A percentile compares a stretch with the other conserved stretches of the same genome.
phyloP scores from a whole-genome alignment of 345 rosid genomes.

The Alliaria petiolata region DNA sequence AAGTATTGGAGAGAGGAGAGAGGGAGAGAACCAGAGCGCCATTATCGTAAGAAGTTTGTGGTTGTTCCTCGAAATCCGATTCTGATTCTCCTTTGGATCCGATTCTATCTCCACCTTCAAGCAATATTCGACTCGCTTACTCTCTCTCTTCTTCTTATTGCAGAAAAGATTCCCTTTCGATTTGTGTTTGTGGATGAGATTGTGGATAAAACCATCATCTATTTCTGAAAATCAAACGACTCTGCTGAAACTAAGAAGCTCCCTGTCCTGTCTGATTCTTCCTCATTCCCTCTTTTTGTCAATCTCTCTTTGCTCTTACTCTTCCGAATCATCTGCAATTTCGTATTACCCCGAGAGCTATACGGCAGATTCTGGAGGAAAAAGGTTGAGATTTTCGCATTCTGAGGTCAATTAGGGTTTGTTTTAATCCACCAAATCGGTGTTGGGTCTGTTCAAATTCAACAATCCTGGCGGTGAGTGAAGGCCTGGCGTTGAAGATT shows the following conservation, averaged over 20 bases:
- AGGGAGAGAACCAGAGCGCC: conserved; percentile 20
- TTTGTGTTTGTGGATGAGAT: conserved; percentile 25
- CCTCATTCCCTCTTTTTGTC: not conserved
- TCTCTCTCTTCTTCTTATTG: conserved; percentile 12
- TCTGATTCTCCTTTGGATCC: conserved; percentile 18
- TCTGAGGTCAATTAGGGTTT: not conserved
- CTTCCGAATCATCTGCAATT: too few relatives aligned
- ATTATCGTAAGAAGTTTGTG: conserved; percentile 36
- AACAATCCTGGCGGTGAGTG: conserved; percentile 30
- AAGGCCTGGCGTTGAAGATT: conserved; percentile 15
- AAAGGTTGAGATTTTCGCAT: too few relatives aligned
- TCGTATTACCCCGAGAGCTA: not conserved
- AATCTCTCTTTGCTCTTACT: not conserved
- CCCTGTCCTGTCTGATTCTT: not conserved
- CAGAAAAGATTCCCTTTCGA: not conserved
- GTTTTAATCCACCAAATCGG: not conserved
- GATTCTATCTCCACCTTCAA: conserved; percentile 15
- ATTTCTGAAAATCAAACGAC: not conserved
- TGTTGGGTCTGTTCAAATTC: not conserved
- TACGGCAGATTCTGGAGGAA: not conserved
- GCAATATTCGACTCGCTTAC: conserved; percentile 9
- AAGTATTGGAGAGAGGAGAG: too few relatives aligned
- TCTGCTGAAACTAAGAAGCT: conserved; percentile 14
- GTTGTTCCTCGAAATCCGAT: conserved; percentile 28
- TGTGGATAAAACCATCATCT: conserved; percentile 17